These are phyloP conservation scores for Straminergon stramineum DNA, from an alignment of 225 moss, liverwort and hornwort genomes.

Conservation along the genomic window DNA sequence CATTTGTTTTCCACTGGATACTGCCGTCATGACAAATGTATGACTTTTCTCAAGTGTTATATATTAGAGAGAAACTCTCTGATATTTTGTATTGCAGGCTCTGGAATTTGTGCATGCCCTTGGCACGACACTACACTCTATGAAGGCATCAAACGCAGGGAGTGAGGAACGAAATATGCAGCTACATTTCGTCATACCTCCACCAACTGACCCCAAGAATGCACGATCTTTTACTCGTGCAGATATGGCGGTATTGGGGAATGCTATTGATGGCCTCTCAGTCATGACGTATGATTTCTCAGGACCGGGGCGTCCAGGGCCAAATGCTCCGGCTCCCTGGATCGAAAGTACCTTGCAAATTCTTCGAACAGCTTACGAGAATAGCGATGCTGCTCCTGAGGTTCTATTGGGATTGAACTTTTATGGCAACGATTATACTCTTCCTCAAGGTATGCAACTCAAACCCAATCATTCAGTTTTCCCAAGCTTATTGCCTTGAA, in stretches of 20 bases:
- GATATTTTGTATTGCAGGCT: conserved; percentile 34
- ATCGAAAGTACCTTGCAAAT: conserved; percentile 44
- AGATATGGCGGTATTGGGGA: conserved; percentile 53
- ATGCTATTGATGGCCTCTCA: conserved; percentile 74
- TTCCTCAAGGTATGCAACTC: conserved; percentile 60
- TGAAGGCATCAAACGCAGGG: conserved; percentile 37
- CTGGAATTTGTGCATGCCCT: conserved; percentile 74
- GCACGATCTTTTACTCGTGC: conserved; percentile 39
- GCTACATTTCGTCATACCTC: conserved; percentile 81
- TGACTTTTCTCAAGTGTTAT: neutral
- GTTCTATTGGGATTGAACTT: conserved; percentile 76
- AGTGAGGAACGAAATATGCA: conserved; percentile 26
- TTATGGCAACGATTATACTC: conserved; percentile 79
- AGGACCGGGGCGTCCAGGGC: conserved; percentile 69
- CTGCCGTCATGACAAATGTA: neutral
- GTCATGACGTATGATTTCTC: conserved; percentile 98
- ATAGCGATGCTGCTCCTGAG: conserved; percentile 22
- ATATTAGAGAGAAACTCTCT: neutral
- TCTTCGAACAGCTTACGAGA: conserved; percentile 9
- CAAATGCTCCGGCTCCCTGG: conserved; percentile 89
- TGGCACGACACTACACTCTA: conserved; percentile 54
- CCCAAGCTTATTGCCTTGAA: neutral
- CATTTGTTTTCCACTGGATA: neutral
- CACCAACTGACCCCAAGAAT: conserved; percentile 47
- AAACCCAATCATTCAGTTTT: neutral